phyloP scores from a whole-genome alignment of 2,329 filamentous ascomycete species.

The Fusarium sp. region DNA sequence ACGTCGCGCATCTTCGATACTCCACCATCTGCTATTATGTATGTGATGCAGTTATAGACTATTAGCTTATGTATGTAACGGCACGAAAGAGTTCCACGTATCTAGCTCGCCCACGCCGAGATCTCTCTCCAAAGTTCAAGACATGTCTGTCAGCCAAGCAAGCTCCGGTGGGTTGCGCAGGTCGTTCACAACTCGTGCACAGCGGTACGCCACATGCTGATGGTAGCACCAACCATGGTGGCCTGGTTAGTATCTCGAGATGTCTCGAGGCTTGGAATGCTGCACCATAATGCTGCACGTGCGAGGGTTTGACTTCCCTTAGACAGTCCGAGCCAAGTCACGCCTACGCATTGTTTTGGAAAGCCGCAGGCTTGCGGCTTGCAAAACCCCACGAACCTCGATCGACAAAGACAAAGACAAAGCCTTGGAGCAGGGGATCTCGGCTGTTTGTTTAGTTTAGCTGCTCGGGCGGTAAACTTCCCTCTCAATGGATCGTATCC shows the following conservation, averaged over 20 bases:
- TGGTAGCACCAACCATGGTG: constrained; percentile 32
- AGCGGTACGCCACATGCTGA: constrained; percentile 43
- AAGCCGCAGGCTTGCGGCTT: constrained; percentile 28
- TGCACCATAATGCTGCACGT: constrained; percentile 40
- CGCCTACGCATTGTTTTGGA: constrained; percentile 21
- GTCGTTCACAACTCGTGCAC: constrained; percentile 34
- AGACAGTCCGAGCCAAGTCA: constrained; percentile 32
- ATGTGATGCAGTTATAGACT: constrained; percentile 33
- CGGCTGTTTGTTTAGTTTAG: constrained; percentile 27
- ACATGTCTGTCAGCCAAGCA: constrained; percentile 19
- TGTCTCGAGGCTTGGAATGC: constrained; percentile 44
- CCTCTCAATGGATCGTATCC: constrained; percentile 28
- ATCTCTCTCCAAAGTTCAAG: constrained; percentile 7
- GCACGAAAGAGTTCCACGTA: background rate
- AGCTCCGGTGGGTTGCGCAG: constrained; percentile 29
- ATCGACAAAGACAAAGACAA: too few species aligned
- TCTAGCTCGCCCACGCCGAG: constrained; percentile 27
- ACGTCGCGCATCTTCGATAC: constrained; percentile 32
- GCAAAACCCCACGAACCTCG: constrained; percentile 12
- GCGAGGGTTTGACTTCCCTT: constrained; percentile 39
- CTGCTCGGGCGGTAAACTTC: constrained; percentile 32
- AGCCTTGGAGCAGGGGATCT: constrained; percentile 22
- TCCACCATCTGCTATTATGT: constrained; percentile 34
- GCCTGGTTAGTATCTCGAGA: constrained; percentile 21
- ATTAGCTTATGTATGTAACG: constrained; percentile 10